Conservation (phyloP, 2,329 filamentous ascomycete genomes). For the Verticillium tricorpus region DNA sequence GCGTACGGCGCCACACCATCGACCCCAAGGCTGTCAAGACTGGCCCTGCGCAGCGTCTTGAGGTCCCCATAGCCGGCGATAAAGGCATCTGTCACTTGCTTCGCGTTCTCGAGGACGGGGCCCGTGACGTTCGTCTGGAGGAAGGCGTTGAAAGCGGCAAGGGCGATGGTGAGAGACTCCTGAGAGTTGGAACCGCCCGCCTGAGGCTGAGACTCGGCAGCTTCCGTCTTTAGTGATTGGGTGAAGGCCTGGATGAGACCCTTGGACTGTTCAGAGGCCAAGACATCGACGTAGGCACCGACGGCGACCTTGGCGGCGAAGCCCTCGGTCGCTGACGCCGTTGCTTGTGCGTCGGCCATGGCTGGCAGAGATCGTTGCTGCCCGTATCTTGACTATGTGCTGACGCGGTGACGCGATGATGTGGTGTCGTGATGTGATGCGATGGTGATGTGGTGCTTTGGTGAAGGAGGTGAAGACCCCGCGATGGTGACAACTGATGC, state of each 20-base stretch:
- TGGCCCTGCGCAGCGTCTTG: conserved; percentile 38
- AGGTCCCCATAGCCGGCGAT: conserved; percentile 22
- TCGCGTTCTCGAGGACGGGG: conserved; percentile 56
- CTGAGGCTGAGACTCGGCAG: neutral
- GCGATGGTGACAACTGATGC: neutral
- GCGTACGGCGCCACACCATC: conserved; percentile 87
- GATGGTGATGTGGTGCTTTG: no score
- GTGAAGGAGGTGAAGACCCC: neutral
- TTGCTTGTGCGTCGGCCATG: neutral
- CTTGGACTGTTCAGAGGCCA: neutral
- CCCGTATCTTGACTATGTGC: no score
- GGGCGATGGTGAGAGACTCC: conserved; percentile 46
- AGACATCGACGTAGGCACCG: neutral
- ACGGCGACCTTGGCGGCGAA: neutral
- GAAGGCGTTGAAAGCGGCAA: conserved; percentile 72
- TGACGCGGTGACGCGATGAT: no score
- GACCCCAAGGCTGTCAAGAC: conserved; percentile 65
- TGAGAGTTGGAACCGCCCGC: neutral
- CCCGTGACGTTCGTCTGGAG: conserved; percentile 86
- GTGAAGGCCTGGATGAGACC: neutral
- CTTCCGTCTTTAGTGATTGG: neutral
- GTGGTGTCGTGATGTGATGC: no score
- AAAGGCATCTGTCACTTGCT: neutral
- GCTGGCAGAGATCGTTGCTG: neutral
- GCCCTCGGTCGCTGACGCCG: neutral